Evolutionary conservation across 2,329 filamentous ascomycete genomes (phyloP), one percentile per base, ranked within the genome.

Genomic region (Epichloe festucae): DNA sequence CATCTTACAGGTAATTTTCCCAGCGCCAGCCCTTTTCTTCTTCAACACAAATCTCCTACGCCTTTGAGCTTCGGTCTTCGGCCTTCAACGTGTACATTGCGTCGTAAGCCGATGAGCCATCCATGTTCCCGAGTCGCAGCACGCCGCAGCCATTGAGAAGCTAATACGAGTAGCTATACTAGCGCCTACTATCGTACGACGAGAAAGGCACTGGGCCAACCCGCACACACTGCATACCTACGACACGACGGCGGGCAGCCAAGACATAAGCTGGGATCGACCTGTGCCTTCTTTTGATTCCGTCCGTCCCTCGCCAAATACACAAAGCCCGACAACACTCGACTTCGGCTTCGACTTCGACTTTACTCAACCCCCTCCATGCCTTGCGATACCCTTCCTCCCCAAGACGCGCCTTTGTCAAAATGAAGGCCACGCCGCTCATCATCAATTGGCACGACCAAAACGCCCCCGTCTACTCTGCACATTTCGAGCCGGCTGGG

Each of bases 371-470:
- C 36, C 48, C 53, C 57, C 58, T 54, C 58, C 17, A 67, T 67
- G 66, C 64, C 55, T 60, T 59, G 59, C 58, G 53, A 57, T 53
- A 55, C 51, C 53, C 58, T 50, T 52, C 61, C 58, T 46, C 59
- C 59, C 44, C 59, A 60, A 58, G 53, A 57, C 51, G 52, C 48
- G 46, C 54, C 52, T 53, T 60, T 60, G 63, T 64, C 69, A 75
- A 69, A 66, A 98, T 98, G 93, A 97, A 95, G 79, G 90, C 89
- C 65, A 85, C 89, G 64, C 91, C 93, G 61, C 79, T 98, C 60
- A 91, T 97, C 66, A 91, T 98, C 72, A 89, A 94, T 75, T 98
- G 93, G 93, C 94, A 98, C 71, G 88, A 96, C 69, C 88, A 95
- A 65, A 95, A 94, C 72, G 83, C 88, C 62, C 93, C 93, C 53